These are phyloP conservation scores for Colletotrichum somersetense DNA, from an alignment of 2,329 filamentous ascomycete genomes.

Conservation along the genomic window DNA sequence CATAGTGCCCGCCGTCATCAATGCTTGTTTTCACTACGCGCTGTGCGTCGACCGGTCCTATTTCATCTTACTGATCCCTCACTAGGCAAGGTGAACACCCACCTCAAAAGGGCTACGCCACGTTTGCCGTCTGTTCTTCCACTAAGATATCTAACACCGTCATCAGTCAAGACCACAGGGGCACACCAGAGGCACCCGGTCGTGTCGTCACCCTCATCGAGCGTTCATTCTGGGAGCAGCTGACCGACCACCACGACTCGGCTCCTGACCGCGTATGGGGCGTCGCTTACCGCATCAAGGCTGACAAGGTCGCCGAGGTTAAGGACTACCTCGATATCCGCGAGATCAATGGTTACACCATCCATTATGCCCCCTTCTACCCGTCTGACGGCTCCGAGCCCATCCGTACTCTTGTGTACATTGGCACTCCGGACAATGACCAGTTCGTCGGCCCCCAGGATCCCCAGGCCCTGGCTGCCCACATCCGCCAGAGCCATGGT, in stretches of 20 bases:
- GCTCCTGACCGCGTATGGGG: constrained; percentile 84
- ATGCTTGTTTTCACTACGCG: constrained; percentile 37
- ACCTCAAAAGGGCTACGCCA: neutral
- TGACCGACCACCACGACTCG: constrained; percentile 75
- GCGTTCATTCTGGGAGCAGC: constrained; percentile 82
- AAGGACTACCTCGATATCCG: constrained; percentile 93
- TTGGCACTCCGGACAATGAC: constrained; percentile 91
- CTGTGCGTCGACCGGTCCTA: neutral
- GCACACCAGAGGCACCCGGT: constrained; percentile 87
- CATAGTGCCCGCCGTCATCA: constrained; percentile 26
- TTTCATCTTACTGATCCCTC: constrained; percentile 33
- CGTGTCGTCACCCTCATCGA: constrained; percentile 95
- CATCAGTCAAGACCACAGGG: constrained; percentile 91
- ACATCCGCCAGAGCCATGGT: constrained; percentile 82
- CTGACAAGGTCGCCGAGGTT: constrained; percentile 81
- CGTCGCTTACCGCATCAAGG: constrained; percentile 86
- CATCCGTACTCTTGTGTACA: constrained; percentile 82
- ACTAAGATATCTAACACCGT: constrained; percentile 21
- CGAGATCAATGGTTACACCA: constrained; percentile 97
- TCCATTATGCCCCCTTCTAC: constrained; percentile 90
- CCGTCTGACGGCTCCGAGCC: constrained; percentile 61
- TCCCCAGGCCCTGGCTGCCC: constrained; percentile 80
- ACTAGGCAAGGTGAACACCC: constrained; percentile 52
- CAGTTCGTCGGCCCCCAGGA: constrained; percentile 92
- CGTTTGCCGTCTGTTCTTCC: neutral